Percentiles rank a stretch among this genome's conserved stretches.
Evolutionary conservation across 2,329 filamentous ascomycete species (phyloP).

Genomic region (Ceratocystiopsis brevicomis): DNA sequence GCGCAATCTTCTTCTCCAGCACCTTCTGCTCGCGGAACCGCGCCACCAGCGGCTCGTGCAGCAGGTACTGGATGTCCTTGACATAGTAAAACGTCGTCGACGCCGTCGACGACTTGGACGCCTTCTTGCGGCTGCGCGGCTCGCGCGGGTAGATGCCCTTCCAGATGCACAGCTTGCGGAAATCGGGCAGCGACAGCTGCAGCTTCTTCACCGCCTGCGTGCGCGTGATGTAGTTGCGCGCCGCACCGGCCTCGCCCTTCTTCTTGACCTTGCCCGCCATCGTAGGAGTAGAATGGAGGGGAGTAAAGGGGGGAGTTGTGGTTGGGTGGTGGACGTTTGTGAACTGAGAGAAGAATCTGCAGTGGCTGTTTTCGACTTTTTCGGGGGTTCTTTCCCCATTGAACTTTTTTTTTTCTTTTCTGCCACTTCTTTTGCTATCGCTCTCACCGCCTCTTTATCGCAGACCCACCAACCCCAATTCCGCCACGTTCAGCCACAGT

Average conservation of each 20-base stretch:
- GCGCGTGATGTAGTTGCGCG: conserved; percentile 96
- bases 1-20: conserved; percentile 92
- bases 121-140: conserved; percentile 93
- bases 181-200: conserved; percentile 91
- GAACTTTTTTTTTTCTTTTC: too few relatives aligned
- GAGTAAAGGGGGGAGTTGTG: background rate
- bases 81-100: conserved; percentile 84
- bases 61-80: conserved; percentile 95
- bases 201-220: conserved; percentile 96
- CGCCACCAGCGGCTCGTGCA: conserved; percentile 82
- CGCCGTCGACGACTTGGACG: conserved; percentile 70
- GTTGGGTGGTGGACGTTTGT: too few relatives aligned
- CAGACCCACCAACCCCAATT: too few relatives aligned
- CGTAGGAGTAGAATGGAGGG: background rate
- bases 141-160: conserved; percentile 98
- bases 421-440: too few relatives aligned
- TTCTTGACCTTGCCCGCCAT: conserved; percentile 66
- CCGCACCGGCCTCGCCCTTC: conserved; percentile 79
- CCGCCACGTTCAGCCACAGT: too few relatives aligned
- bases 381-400: too few relatives aligned
- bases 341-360: too few relatives aligned
- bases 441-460: too few relatives aligned
- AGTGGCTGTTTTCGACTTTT: too few relatives aligned
- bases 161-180: conserved; percentile 97
- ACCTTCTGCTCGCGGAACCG: conserved; percentile 97